Conservation (phyloP, 2,329 filamentous ascomycete genomes). For the Eurotiales sp. region DNA sequence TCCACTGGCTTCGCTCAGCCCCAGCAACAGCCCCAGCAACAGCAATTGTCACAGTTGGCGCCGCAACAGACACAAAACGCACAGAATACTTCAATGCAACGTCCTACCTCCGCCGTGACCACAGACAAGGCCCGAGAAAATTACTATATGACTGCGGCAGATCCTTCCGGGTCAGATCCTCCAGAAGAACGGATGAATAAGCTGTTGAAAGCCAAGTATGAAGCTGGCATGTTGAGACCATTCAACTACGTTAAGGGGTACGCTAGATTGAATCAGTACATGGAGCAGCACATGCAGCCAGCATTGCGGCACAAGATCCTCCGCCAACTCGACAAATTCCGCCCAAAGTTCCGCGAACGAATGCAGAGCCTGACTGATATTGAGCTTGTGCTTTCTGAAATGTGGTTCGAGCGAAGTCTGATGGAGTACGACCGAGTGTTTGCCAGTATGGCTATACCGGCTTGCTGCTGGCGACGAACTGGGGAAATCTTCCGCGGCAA, state of each 20-base stretch:
- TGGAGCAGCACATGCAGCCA: conserved; percentile 81
- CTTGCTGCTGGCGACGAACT: conserved; percentile 93
- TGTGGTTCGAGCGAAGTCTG: conserved; percentile 96
- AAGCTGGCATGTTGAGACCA: conserved; percentile 87
- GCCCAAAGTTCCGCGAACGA: conserved; percentile 93
- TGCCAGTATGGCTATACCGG: conserved; percentile 96
- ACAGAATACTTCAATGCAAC: conserved; percentile 54
- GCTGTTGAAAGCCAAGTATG: conserved; percentile 90
- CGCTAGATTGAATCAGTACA: conserved; percentile 80
- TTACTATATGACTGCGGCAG: conserved; percentile 95
- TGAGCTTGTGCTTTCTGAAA: conserved; percentile 90
- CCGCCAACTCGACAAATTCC: conserved; percentile 84
- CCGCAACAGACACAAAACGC: conserved; percentile 21
- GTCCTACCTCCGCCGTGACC: conserved; percentile 59
- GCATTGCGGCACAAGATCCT: conserved; percentile 86
- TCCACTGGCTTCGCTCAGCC: conserved; percentile 32
- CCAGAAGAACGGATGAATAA: conserved; percentile 95
- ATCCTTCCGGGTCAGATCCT: conserved; percentile 80
- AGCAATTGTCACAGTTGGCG: conserved; percentile 28
- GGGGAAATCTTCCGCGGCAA: conserved; percentile 97
- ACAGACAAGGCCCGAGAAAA: conserved; percentile 69
- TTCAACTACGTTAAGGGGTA: conserved; percentile 99
- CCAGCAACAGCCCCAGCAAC: conserved; percentile 33
- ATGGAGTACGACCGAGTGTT: conserved; percentile 99
- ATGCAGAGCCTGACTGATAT: conserved; percentile 90